Evolutionary conservation across 768 basidiomycete species (phyloP), one percentile per base, ranked within the genome.

Genomic region (Galerina marginata): DNA sequence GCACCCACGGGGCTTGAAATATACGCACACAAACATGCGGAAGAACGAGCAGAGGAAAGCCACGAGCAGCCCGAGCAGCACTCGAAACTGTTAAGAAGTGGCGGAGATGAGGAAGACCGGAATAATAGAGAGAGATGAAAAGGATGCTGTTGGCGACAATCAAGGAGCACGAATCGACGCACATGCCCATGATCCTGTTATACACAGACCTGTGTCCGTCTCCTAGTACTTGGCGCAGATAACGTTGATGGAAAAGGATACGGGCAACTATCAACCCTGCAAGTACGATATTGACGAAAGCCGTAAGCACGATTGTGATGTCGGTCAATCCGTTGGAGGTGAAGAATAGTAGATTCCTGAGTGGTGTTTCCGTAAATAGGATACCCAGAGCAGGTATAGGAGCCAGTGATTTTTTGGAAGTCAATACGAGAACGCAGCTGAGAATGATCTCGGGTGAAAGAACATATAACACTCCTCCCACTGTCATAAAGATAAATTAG

Each of bases 1-100:
- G 14, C 10, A 56, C 15, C n/a, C 4, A 39, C 4, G 26, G 23
- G 20, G 20, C 6, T 10, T 6, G 6, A 20, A 47, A 15, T 16
- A 14, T 12, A 58, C 56, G 46, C n/a, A 58, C 56, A 33, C 56
- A 58, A 23, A 58, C 33, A 39, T 58, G 56, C 4, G 56, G 56
- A 9, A 58, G 23, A n/a, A 58, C 6, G 4, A 49, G 43, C 9
- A 49, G 6, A 40, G 56, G 48, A 29, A 58, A 29, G 29, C 29
- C 29, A 29, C 29, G 29, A 29, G 29, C 29, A 29, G 29, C 29
- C 29, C 29, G 29, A 29, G 29, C 29, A 3, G 29, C 29, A 29
- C 29, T 29, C 29, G 29, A 29, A 29, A 29, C 29, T 29, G 29
- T 29, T 29, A 29, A 29, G 29, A 49, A 11, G 47, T 26, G 20